Evolutionary conservation across 2,329 filamentous ascomycete genomes (phyloP).

Genomic region (Juglanconis sp.): DNA sequence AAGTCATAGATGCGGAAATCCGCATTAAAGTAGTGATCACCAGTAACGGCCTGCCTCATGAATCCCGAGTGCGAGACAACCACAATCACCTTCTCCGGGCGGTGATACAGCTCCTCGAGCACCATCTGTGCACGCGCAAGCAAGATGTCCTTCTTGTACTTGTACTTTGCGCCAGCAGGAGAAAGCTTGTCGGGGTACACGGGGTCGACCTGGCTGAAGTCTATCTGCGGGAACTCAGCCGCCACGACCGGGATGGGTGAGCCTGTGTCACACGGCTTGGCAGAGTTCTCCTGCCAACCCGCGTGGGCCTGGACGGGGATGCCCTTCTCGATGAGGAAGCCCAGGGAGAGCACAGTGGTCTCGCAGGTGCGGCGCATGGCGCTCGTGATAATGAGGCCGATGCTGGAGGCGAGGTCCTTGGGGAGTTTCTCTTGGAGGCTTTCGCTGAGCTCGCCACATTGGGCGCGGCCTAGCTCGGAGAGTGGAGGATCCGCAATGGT

Average conservation of each 20-base stretch:
- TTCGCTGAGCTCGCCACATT: constrained; percentile 44
- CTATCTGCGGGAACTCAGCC: constrained; percentile 51
- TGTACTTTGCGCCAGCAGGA: constrained; percentile 43
- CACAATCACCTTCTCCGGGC: constrained; percentile 59
- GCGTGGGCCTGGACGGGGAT: constrained; percentile 56
- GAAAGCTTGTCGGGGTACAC: constrained; percentile 62
- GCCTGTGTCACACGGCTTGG: constrained; percentile 61
- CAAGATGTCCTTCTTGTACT: constrained; percentile 50
- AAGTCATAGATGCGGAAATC: constrained; percentile 65
- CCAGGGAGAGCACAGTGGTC: constrained; percentile 55
- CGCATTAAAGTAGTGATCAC: constrained; percentile 56
- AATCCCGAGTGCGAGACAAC: constrained; percentile 66
- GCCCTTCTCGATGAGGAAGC: constrained; percentile 52
- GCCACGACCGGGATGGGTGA: constrained; percentile 41
- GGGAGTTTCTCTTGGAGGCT: constrained; percentile 40
- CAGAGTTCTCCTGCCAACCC: constrained; percentile 61
- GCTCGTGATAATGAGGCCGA: constrained; percentile 58
- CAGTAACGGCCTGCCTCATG: constrained; percentile 53
- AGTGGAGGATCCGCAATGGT: constrained; percentile 48
- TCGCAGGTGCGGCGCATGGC: constrained; percentile 65
- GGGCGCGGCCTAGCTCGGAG: constrained; percentile 45
- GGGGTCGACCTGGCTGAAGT: constrained; percentile 56
- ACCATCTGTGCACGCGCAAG: constrained; percentile 51
- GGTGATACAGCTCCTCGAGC: constrained; percentile 46
- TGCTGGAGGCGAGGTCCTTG: constrained; percentile 35